These are phyloP conservation scores for Cercospora sp. DNA, from an alignment of 2,329 filamentous ascomycete genomes.

Conservation along the genomic window DNA sequence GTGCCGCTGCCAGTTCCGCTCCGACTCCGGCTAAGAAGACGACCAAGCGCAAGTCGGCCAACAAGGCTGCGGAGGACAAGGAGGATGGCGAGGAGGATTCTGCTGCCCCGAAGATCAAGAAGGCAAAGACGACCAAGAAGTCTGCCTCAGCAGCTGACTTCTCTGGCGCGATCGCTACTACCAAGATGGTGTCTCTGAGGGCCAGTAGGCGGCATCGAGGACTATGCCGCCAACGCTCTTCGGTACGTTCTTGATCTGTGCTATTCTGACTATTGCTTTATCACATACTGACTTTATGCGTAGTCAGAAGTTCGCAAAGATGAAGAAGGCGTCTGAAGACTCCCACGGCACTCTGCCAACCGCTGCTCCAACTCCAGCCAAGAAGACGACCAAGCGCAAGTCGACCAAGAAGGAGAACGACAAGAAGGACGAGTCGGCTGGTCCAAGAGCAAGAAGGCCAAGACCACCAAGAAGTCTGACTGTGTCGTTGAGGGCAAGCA, in stretches of 20 bases:
- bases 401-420: background rate
- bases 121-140: no score
- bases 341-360: conserved; percentile 22
- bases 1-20: background rate
- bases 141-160: no score
- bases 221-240: no score
- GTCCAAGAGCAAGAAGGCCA: background rate
- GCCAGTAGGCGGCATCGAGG: no score
- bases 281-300: no score
- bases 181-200: no score
- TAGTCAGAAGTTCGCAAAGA: conserved; percentile 31
- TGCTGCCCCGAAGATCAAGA: no score
- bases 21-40: background rate
- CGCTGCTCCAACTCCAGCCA: background rate
- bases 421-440: background rate
- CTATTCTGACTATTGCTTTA: no score
- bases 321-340: conserved; percentile 26
- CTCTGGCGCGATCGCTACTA: no score
- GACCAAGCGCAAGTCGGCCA: background rate
- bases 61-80: background rate
- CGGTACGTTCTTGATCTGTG: no score
- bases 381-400: background rate
- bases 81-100: background rate
- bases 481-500: no score
- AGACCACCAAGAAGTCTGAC: background rate